A percentile compares a stretch with the other conserved stretches of the same genome.
phyloP scores from a whole-genome alignment of 164 flowering plant species.

The Chimonanthus praecox region DNA sequence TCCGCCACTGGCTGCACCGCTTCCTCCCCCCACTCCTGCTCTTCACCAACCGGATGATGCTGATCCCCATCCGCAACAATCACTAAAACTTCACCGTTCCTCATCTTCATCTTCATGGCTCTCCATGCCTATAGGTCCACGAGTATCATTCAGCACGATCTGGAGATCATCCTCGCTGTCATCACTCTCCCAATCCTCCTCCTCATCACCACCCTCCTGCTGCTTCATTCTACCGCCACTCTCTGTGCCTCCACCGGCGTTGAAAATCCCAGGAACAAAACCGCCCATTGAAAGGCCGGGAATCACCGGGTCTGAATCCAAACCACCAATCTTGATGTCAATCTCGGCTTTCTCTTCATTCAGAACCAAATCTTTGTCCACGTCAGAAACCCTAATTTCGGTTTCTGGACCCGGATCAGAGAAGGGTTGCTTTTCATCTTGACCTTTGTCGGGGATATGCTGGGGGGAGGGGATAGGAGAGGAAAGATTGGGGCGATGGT shows the following conservation, averaged over 20 bases:
- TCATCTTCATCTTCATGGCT: slow-evolving; percentile 56
- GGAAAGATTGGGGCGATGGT: slow-evolving; percentile 6
- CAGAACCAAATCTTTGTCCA: background rate
- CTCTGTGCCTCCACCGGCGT: background rate
- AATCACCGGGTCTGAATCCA: slow-evolving; percentile 39
- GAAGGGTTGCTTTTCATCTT: background rate
- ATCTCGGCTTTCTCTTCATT: slow-evolving; percentile 17
- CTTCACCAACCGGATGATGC: slow-evolving; percentile 46
- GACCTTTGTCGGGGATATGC: background rate
- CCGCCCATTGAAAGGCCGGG: slow-evolving; percentile 49
- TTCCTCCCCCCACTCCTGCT: slow-evolving; percentile 74
- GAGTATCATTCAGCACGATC: slow-evolving; percentile 77
- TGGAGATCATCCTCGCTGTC: slow-evolving; percentile 97
- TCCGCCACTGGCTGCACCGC: slow-evolving; percentile 41
- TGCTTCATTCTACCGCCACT: background rate
- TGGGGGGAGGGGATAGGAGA: background rate
- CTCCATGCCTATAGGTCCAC: slow-evolving; percentile 35
- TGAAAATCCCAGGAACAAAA: slow-evolving; percentile 12
- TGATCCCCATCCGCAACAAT: slow-evolving; percentile 57
- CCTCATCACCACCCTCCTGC: slow-evolving; percentile 21
- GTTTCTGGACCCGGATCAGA: background rate
- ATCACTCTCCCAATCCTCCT: slow-evolving; percentile 77
- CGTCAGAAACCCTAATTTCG: background rate
- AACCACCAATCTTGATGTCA: slow-evolving; percentile 23
- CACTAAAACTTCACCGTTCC: slow-evolving; percentile 66